Evolutionary conservation across 1,139 yeast genomes (phyloP).

Genomic region (Kodamaea ohmeri): DNA sequence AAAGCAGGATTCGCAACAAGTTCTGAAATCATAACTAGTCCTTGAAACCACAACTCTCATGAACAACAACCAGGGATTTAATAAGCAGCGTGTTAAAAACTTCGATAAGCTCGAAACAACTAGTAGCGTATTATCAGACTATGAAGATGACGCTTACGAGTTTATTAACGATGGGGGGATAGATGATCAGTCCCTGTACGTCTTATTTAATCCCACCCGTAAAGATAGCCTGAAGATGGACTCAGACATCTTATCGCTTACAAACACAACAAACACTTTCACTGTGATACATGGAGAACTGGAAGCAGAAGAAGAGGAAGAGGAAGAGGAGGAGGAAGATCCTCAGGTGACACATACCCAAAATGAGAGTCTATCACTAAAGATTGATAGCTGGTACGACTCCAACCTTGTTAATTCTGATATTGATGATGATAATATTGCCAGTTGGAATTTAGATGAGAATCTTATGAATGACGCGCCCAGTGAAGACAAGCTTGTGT

Average conservation of each 20-base stretch:
- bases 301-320: slow-evolving; percentile 20
- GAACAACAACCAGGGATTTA: slow-evolving; percentile 10
- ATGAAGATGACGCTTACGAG: slow-evolving; percentile 15
- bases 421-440: slow-evolving; percentile 40
- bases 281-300: slow-evolving; percentile 15
- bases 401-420: slow-evolving; percentile 13
- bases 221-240: slow-evolving; percentile 12
- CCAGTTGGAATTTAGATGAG: slow-evolving; percentile 48
- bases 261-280: slow-evolving; percentile 20
- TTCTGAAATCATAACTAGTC: too few species aligned
- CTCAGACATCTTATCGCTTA: slow-evolving; percentile 41
- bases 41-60: slow-evolving; percentile 7
- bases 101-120: slow-evolving; percentile 16
- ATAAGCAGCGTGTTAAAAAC: slow-evolving; percentile 9
- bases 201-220: slow-evolving; percentile 37
- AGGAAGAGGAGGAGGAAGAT: slow-evolving; percentile 11
- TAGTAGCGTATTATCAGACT: slow-evolving; percentile 22
- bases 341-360: slow-evolving; percentile 18
- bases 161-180: slow-evolving; percentile 11
- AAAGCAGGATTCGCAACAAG: too few species aligned
- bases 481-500: slow-evolving; percentile 17
- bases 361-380: slow-evolving; percentile 18
- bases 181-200: slow-evolving; percentile 43
- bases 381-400: slow-evolving; percentile 27
- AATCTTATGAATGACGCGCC: slow-evolving; percentile 18